Conservation (phyloP, 2,329 filamentous ascomycete genomes). For the Mycosphaerelloides madeirae region DNA sequence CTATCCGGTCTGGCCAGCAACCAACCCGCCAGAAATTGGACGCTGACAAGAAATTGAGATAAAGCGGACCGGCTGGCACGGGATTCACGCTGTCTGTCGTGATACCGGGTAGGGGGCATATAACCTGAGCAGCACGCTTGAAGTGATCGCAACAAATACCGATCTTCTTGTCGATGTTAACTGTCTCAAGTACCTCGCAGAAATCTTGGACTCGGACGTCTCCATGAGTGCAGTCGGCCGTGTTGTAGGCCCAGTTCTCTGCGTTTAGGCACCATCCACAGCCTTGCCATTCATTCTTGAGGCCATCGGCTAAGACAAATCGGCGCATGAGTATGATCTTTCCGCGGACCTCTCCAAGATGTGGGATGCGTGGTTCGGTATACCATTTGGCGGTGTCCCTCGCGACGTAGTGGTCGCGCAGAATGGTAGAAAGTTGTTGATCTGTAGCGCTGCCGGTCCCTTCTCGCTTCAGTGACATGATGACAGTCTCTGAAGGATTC, state of each 20-base stretch:
- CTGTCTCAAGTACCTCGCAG: constrained; percentile 74
- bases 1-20: constrained; percentile 92
- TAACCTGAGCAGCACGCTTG: constrained; percentile 54
- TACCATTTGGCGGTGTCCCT: constrained; percentile 63
- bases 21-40: constrained; percentile 90
- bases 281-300: constrained; percentile 50
- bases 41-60: constrained; percentile 83
- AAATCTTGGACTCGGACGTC: constrained; percentile 87
- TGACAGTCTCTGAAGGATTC: constrained; percentile 75
- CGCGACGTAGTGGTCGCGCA: constrained; percentile 67
- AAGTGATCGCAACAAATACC: constrained; percentile 68
- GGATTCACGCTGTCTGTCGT: constrained; percentile 37
- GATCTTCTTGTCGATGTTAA: constrained; percentile 78
- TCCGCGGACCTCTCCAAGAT: constrained; percentile 71
- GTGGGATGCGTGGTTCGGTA: constrained; percentile 70
- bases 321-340: constrained; percentile 81
- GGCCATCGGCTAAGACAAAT: constrained; percentile 57
- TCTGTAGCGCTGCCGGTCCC: constrained; percentile 77
- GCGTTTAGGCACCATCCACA: constrained; percentile 56
- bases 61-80: constrained; percentile 59
- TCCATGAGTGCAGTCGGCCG: constrained; percentile 68
- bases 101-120: constrained; percentile 37
- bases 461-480: constrained; percentile 88
- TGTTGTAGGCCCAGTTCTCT: constrained; percentile 79
- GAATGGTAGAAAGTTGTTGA: constrained; percentile 67